These are phyloP conservation scores for Hemerocallis citrina DNA, from an alignment of 106 monocot species.

Conservation along the genomic window DNA sequence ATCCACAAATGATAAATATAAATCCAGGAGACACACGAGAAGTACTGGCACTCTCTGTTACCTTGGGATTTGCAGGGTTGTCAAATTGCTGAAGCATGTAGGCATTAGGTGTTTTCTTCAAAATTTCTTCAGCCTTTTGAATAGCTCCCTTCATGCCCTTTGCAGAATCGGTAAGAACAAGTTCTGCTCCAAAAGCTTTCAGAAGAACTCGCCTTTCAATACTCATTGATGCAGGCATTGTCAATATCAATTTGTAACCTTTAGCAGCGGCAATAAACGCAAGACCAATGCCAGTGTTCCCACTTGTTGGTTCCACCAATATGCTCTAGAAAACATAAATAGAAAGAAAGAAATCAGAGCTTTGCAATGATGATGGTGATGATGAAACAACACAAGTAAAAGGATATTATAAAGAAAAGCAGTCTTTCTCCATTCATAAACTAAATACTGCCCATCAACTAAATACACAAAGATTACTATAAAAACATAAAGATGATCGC, in stretches of 20 bases:
- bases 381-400: background rate
- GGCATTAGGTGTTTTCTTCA: constrained; percentile 71
- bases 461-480: no score
- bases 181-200: constrained; percentile 95
- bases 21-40: no score
- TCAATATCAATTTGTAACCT: constrained; percentile 91
- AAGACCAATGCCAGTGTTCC: constrained; percentile 95
- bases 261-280: constrained; percentile 96
- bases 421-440: no score
- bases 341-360: background rate
- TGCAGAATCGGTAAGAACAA: constrained; percentile 86
- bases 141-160: constrained; percentile 98
- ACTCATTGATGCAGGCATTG: constrained; percentile 99
- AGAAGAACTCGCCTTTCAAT: constrained; percentile 88
- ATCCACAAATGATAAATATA: no score
- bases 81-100: constrained; percentile 99
- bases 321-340: constrained; percentile 38
- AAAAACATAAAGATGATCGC: no score
- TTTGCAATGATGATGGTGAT: constrained; percentile 1
- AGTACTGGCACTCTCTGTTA: no score
- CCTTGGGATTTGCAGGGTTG: constrained; percentile 94
- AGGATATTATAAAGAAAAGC: background rate
- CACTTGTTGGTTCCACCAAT: constrained; percentile 93
- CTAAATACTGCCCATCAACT: no score
- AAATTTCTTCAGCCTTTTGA: constrained; percentile 85